Evolutionary conservation across 1,284 basidiomycete genomes (phyloP).

Genomic region (Cryptococcus jaspeensis): DNA sequence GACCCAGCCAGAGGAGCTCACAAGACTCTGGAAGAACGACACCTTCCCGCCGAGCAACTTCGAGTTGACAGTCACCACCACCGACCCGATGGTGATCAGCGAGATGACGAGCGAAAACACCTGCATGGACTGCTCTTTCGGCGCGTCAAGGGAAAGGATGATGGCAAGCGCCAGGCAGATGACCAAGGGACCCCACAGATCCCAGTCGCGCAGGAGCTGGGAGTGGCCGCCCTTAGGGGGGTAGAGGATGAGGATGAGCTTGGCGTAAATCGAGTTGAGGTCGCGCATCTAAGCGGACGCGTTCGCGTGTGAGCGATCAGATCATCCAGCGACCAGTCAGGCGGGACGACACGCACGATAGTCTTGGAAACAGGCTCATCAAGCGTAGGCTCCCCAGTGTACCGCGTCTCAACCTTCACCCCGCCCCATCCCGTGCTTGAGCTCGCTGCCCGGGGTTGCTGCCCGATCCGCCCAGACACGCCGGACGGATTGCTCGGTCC

Average conservation of each 20-base stretch:
- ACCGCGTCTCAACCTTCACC: constrained; percentile 81
- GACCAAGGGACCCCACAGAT: constrained; percentile 90
- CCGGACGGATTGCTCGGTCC: constrained; percentile 42
- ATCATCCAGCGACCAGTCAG: too few species aligned
- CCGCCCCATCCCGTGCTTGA: constrained; percentile 58
- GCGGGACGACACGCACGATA: constrained; percentile 82
- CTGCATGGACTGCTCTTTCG: constrained; percentile 73
- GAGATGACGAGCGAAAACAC: constrained; percentile 91
- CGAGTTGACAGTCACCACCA: constrained; percentile 87
- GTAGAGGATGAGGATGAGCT: constrained; percentile 88
- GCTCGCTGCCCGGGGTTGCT: constrained; percentile 13
- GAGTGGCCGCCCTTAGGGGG: constrained; percentile 71
- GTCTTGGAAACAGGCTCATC: constrained; percentile 87
- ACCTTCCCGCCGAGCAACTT: constrained; percentile 95
- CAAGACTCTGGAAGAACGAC: constrained; percentile 92
- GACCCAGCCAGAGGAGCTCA: too few species aligned
- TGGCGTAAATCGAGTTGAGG: constrained; percentile 81
- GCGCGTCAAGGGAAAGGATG: constrained; percentile 84
- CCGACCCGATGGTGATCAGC: constrained; percentile 81
- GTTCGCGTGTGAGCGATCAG: not conserved
- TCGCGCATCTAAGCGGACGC: constrained; percentile 73
- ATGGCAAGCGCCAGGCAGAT: constrained; percentile 80
- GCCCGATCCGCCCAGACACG: constrained; percentile 61
- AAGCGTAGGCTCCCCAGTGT: constrained; percentile 76
- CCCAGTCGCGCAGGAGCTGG: constrained; percentile 88